These are phyloP conservation scores for Talaromyces funiculosus DNA, from an alignment of 2,329 filamentous ascomycete species.

Conservation along the genomic window DNA sequence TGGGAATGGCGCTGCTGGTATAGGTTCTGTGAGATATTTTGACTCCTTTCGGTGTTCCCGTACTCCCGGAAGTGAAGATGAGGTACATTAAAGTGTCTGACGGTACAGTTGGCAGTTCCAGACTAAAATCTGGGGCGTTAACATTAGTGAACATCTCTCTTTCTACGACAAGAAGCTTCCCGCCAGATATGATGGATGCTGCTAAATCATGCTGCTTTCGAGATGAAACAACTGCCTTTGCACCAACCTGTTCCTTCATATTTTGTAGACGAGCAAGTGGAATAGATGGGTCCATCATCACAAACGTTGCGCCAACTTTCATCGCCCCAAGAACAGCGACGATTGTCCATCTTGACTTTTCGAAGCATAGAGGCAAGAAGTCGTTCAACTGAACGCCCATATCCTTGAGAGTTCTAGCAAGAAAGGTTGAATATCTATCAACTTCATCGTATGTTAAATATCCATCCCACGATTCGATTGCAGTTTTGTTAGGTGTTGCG, in stretches of 20 bases:
- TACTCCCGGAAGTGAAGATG: slow-evolving; percentile 12
- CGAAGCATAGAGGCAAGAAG: slow-evolving; percentile 25
- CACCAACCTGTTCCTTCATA: not conserved
- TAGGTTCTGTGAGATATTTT: slow-evolving; percentile 54
- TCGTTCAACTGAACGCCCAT: slow-evolving; percentile 26
- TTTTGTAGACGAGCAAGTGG: slow-evolving; percentile 13
- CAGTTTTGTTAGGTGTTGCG: slow-evolving; percentile 17
- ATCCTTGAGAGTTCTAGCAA: slow-evolving; percentile 24
- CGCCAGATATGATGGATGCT: not conserved
- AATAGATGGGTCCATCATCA: slow-evolving; percentile 19
- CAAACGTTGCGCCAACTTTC: slow-evolving; percentile 25
- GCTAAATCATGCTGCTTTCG: not conserved
- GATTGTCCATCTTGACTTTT: slow-evolving; percentile 29
- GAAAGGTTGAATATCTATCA: slow-evolving; percentile 27
- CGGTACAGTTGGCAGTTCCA: slow-evolving; percentile 22
- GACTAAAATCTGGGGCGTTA: not conserved
- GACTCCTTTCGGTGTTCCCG: slow-evolving; percentile 9
- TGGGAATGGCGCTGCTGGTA: slow-evolving; percentile 49
- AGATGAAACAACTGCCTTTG: not conserved
- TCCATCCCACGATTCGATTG: slow-evolving; percentile 29
- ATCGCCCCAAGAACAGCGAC: slow-evolving; percentile 26
- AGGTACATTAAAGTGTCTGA: slow-evolving; percentile 35
- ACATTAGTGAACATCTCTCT: not conserved
- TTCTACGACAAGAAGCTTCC: slow-evolving; percentile 17
- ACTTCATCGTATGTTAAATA: slow-evolving; percentile 25